Evolutionary conservation across 331 rosid genomes (phyloP), one percentile per base, ranked within the genome.

Genomic region (Pyracantha coccinea): DNA sequence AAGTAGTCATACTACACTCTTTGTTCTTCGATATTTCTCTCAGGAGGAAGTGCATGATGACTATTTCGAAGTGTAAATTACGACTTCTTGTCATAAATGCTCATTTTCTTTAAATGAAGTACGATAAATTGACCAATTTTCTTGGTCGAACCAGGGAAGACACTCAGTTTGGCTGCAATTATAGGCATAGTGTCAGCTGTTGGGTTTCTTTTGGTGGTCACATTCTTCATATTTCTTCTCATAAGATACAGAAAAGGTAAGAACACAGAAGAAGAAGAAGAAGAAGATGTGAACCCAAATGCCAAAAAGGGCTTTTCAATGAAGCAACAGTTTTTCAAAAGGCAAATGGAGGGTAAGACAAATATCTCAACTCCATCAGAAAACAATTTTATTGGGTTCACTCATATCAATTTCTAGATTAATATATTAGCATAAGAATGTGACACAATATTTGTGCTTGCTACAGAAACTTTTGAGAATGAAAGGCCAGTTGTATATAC

Each of bases 391-490:
- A 35, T 33, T 53, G 47, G 9, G 32, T 20, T 70, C 20, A 53
- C 62, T 29, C 4, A 53, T 2, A 13, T 71, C 66, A 55, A 33
- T 21, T 55, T 52, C 8, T 60, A 25, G 29, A 60, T 41, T 41
- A 41, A 11, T 0, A 41, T 3, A 41, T 41, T 41, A 41, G 47
- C 15, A 41, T 11, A 1, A 11, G 16, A 60, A 60, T 25, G 66
- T 62, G 23, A 62, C 19, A 17, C 28, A 41, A 41, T 41, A 62
- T 15, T 17, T 28, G 3, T 55, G 61, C 33, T 55, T 71, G 38
- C 33, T 58, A 66, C 76, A 72, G 76, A 58, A 64, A 64, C 65
- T 13, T 75, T 75, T 32, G 78, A 75, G 65, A 53, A 23, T 31
- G 78, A 75, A 8, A 8, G 65, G 55, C 71, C 78, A 7, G 71